Percentiles rank a stretch among this genome's conserved stretches.
These are phyloP conservation scores for Trametes maxima DNA, from an alignment of 768 basidiomycete genomes.

Conservation along the genomic window DNA sequence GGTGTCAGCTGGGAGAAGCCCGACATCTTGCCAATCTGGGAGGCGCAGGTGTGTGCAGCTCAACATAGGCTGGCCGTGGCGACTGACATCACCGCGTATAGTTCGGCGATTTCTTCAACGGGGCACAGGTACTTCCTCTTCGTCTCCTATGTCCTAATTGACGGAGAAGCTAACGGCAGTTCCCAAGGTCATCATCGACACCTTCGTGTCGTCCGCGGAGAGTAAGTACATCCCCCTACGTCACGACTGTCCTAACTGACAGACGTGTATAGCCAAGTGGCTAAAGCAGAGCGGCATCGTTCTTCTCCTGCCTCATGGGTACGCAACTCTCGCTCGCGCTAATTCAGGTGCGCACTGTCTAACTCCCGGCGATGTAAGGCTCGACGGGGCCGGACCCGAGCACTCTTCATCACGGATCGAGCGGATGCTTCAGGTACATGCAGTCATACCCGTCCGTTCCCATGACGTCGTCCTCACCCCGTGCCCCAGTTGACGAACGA, in stretches of 20 bases:
- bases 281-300: slow-evolving; percentile 88
- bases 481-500: slow-evolving; percentile 76
- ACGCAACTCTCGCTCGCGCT: slow-evolving; percentile 11
- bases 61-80: neutral
- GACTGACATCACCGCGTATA: slow-evolving; percentile 29
- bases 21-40: slow-evolving; percentile 84
- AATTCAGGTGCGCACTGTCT: neutral
- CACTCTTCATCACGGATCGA: slow-evolving; percentile 90
- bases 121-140: slow-evolving; percentile 57
- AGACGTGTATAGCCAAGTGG: slow-evolving; percentile 75
- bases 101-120: slow-evolving; percentile 95
- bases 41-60: slow-evolving; percentile 66
- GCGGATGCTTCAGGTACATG: slow-evolving; percentile 79
- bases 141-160: neutral
- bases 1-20: slow-evolving; percentile 90
- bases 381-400: slow-evolving; percentile 92
- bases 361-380: slow-evolving; percentile 24
- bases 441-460: neutral
- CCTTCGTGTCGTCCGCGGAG: slow-evolving; percentile 82
- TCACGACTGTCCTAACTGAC: slow-evolving; percentile 5
- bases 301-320: slow-evolving; percentile 83
- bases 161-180: slow-evolving; percentile 3
- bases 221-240: slow-evolving; percentile 49
- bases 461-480: slow-evolving; percentile 2
- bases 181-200: slow-evolving; percentile 79